phyloP scores from a whole-genome alignment of 139 green algal genomes.

The Choricystis sp. region DNA sequence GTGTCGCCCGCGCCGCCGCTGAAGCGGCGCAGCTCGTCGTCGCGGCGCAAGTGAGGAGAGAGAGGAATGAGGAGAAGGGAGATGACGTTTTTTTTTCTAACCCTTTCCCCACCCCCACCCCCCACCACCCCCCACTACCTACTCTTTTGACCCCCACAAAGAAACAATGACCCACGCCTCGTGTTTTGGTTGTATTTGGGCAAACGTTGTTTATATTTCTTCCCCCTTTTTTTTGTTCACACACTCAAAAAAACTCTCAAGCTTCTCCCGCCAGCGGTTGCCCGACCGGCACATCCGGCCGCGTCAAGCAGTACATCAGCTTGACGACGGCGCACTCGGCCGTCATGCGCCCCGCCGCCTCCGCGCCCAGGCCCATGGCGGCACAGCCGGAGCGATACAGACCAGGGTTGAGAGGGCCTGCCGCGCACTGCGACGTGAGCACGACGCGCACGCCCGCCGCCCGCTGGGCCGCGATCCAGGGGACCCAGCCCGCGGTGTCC shows the following conservation, averaged over 20 bases:
- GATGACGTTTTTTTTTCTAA: too few relatives aligned
- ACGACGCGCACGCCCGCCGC: conserved; percentile 40
- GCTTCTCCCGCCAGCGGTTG: conserved; percentile 72
- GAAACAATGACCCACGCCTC: too few relatives aligned
- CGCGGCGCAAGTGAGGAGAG: too few relatives aligned
- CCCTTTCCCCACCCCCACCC: too few relatives aligned
- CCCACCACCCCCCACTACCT: too few relatives aligned
- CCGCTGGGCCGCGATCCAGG: conserved; percentile 60
- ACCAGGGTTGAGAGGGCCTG: conserved; percentile 40
- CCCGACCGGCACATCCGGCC: conserved; percentile 56
- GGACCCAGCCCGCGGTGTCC: conserved; percentile 45
- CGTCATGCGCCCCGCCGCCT: conserved; percentile 38
- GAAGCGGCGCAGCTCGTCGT: too few relatives aligned
- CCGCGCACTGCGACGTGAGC: conserved; percentile 52
- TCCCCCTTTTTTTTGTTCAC: background rate
- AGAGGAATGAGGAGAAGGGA: too few relatives aligned
- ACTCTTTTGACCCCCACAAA: too few relatives aligned
- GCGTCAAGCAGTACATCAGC: conserved; percentile 73
- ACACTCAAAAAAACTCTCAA: conserved; percentile 13
- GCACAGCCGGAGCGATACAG: conserved; percentile 45
- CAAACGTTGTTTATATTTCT: too few relatives aligned
- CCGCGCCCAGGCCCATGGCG: conserved; percentile 48
- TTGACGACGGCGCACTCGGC: conserved; percentile 73
- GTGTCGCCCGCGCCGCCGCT: background rate
- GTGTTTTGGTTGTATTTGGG: too few relatives aligned